Base-by-base conservation (phyloP, 1,284 basidiomycete genomes). In the Wallemia ichthyophaga region DNA sequence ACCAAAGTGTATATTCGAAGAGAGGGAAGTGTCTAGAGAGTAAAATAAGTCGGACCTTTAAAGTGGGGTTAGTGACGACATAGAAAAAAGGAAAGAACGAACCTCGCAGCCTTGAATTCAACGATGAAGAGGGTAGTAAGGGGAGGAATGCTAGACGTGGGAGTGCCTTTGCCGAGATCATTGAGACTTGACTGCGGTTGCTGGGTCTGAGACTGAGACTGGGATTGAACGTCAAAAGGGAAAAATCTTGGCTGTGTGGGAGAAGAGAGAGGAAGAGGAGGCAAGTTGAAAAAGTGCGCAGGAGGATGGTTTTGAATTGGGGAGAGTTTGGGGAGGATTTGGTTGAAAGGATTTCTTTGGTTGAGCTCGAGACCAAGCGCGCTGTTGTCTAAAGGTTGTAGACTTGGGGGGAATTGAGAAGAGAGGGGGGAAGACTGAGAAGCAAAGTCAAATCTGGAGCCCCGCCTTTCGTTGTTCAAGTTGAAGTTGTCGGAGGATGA, bases 1-100 rank as follows among this genome's bases (percentile, higher is more conserved):
- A 1, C 87, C 91, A 19, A 81, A 78, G 17, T 77, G 75, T 61
- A 88, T 77, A 64, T 84, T 76, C 27, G 73, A 70, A 60, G 72
- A 72, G 3, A 72, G 67, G 7, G 72, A 69, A 21, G 77, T 72
- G 65, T 86, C 81, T 1, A 79, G 80, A 64, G 82, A 76, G 71
- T 92, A 96, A 70, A 88, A 94, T 28, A 98, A 72, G 69, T 96
- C 92, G 62, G 88, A 91, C 26, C 92, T 79, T n/a, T 0, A 87
- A 48, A 48, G 37, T 48, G 37, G 37, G 37, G 37, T 48, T 13
- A 48, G 37, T 48, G 37, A 48, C n/a, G n/a, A 48, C n/a, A 48
- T 3, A 48, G 37, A 48, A 21, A 48, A 21, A 17, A 21, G 3
- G n/a, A 5, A 11, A 11, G n/a, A 21, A 21, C 37, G n/a, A 5